Conservation (phyloP, 169 alveolate genomes). For the Plasmodium chabaudi region DNA sequence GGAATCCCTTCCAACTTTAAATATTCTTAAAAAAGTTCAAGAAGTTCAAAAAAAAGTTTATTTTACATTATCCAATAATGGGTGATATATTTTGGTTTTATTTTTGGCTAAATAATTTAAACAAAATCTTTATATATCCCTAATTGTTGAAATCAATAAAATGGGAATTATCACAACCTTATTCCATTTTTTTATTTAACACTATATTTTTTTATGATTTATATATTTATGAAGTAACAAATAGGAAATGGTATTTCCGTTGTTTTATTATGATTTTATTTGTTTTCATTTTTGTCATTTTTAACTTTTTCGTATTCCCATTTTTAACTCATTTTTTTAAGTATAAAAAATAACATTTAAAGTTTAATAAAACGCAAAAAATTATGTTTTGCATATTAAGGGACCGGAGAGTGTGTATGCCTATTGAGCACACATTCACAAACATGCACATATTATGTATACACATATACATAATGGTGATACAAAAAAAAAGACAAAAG, state of each 20-base stretch:
- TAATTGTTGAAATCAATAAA: background rate
- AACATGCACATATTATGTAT: too few species aligned
- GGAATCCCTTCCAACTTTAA: conserved; percentile 84
- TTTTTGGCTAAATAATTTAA: too few species aligned
- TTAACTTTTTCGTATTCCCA: background rate
- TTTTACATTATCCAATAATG: conserved; percentile 64
- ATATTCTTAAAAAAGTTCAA: conserved; percentile 81
- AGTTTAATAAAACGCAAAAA: background rate
- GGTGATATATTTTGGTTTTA: background rate
- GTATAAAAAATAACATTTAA: background rate
- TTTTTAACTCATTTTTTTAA: background rate
- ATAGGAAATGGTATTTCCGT: background rate
- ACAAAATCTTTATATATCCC: background rate
- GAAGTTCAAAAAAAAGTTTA: conserved; percentile 79
- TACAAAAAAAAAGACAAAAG: too few species aligned
- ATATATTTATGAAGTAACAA: too few species aligned
- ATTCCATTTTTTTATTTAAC: too few species aligned
- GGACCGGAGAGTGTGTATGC: too few species aligned
- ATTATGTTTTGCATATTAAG: too few species aligned
- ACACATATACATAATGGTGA: too few species aligned
- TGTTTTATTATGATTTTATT: background rate
- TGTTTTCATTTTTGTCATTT: background rate
- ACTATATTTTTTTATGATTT: too few species aligned
- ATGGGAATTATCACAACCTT: too few species aligned
- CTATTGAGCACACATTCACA: too few species aligned